Conservation (phyloP, 306 rosid species). For the Trichosanthes truncata region DNA sequence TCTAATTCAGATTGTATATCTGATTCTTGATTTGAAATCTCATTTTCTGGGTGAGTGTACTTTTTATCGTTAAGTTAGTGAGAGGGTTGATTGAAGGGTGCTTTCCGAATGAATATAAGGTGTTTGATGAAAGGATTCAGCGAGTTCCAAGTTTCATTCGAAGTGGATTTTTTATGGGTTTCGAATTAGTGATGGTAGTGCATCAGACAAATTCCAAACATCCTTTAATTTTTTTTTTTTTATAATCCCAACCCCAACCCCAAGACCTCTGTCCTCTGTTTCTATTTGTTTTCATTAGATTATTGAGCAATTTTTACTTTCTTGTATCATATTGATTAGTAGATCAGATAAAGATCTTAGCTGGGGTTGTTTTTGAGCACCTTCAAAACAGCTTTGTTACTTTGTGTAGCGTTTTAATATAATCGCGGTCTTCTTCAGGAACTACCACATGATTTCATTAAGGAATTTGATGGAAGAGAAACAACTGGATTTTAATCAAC, state of each 20-base stretch:
- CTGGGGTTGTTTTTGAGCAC: background rate
- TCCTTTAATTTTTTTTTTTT: background rate
- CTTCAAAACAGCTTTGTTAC: slow-evolving; percentile 1
- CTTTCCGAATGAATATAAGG: background rate
- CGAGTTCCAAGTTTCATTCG: background rate
- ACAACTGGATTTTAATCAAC: slow-evolving; percentile 66
- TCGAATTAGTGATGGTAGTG: background rate
- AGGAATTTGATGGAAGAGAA: slow-evolving; percentile 67
- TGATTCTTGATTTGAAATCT: background rate
- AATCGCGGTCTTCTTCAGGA: background rate
- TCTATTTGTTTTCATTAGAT: background rate
- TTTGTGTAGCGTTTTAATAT: slow-evolving; percentile 9
- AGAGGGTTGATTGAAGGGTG: background rate
- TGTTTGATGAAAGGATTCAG: background rate
- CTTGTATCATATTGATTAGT: background rate
- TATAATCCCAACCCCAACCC: background rate
- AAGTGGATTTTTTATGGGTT: background rate
- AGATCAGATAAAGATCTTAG: background rate
- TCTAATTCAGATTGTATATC: background rate
- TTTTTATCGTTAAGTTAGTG: background rate
- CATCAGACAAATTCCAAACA: background rate
- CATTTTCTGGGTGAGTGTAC: background rate
- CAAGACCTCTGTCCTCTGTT: background rate
- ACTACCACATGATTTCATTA: slow-evolving; percentile 15
- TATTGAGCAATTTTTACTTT: background rate